phyloP scores from a whole-genome alignment of 371 early-diverging fungal species.

The Cokeromyces recurvatus region DNA sequence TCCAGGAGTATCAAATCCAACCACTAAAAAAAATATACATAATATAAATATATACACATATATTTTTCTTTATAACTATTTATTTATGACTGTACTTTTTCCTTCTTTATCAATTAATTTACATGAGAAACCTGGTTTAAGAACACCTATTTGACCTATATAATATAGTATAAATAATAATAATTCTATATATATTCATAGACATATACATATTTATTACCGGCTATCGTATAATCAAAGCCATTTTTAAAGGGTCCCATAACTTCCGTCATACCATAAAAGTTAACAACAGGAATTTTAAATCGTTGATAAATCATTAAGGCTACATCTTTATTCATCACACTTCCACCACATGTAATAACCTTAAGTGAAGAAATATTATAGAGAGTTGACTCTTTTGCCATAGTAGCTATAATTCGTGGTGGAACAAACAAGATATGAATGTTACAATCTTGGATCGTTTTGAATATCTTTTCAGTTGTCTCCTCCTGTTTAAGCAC shows the following conservation, averaged over 20 bases:
- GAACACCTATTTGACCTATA: slow-evolving; percentile 38
- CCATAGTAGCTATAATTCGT: slow-evolving; percentile 59
- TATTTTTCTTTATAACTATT: too few relatives aligned
- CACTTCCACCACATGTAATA: neutral
- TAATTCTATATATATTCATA: too few relatives aligned
- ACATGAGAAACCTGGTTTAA: slow-evolving; percentile 60
- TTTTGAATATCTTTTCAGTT: slow-evolving; percentile 44
- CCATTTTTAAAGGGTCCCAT: too few relatives aligned
- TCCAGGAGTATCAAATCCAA: slow-evolving; percentile 42
- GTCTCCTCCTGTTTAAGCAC: slow-evolving; percentile 63
- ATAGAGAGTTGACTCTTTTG: slow-evolving; percentile 64
- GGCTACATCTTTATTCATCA: neutral
- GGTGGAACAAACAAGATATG: slow-evolving; percentile 25
- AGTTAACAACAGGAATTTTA: slow-evolving; percentile 49
- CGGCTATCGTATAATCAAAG: too few relatives aligned
- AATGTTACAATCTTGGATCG: slow-evolving; percentile 40
- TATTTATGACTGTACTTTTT: slow-evolving; percentile 22
- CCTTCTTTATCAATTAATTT: slow-evolving; percentile 59
- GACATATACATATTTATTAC: too few relatives aligned
- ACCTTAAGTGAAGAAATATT: slow-evolving; percentile 40
- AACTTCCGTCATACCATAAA: slow-evolving; percentile 60
- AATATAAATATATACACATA: too few relatives aligned
- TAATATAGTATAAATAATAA: too few relatives aligned
- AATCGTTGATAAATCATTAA: slow-evolving; percentile 34
- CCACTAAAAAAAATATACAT: slow-evolving; percentile 6